Evolutionary conservation across 345 rosid species (phyloP), one percentile per base, ranked within the genome.

Genomic region (Populus deltoides): DNA sequence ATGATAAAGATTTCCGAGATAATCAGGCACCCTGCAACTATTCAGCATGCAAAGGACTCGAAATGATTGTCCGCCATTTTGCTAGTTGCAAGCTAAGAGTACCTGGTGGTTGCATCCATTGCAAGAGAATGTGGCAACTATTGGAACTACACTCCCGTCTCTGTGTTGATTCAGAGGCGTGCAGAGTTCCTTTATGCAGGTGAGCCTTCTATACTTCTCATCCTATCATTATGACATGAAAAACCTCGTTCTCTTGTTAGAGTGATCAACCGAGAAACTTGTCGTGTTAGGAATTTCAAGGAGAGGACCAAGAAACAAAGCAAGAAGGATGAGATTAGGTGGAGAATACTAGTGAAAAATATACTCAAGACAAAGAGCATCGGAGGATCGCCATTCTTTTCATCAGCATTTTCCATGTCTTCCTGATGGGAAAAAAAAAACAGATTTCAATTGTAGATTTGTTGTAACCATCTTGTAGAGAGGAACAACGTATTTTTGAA

Each of bases 111-210:
- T 95, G 98, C 78, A 78, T 79, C 41, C 96, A 90, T 53, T 95
- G 99, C 89, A 95, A 88, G 86, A 86, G 98, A 82, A 93, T 93
- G 99, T 95, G 99, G 99, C 97, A 93, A 83, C 89, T 93, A 0
- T 73, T 93, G 75, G 94, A 93, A 66, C 85, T 95, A 20, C 99
- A 95, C 78, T 87, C 98, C 31, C 92, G 97, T 25, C 87, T 95
- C 29, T 93, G 99, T 5, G 81, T 87, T 0, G 89, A 90, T 85
- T 88, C 93, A 12, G 81, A 80, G 20, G 75, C 24, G 1, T 95
- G 98, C 78, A 81, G 89, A 68, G 99, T 95, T 85, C 99, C 99
- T 24, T 74, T 95, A n/a, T 95, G 99, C 91, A 82, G 89, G 97
- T 92, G 63, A 38, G 67, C 68, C 10, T 38, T 7, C 69, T 12